A percentile compares a stretch with the other conserved stretches of the same genome.
Conservation (phyloP, 768 basidiomycete genomes). For the Boletus rubropictus region DNA sequence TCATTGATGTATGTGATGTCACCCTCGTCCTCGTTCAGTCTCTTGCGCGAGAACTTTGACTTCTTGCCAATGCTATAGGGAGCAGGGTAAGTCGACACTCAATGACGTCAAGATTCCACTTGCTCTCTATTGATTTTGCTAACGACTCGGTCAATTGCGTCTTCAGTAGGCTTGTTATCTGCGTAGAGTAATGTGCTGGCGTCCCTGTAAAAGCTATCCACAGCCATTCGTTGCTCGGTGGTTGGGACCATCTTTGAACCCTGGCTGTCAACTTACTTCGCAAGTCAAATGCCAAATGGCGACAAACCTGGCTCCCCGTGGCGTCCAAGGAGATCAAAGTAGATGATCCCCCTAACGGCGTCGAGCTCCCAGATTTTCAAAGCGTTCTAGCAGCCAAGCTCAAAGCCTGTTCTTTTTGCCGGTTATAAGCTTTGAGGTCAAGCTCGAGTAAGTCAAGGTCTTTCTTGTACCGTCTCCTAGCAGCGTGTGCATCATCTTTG, state of each 20-base stretch:
- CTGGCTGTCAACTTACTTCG: constrained; percentile 7
- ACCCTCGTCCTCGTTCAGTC: constrained; percentile 85
- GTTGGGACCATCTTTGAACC: constrained; percentile 43
- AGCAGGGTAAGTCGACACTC: not conserved
- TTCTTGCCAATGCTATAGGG: constrained; percentile 75
- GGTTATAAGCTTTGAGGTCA: constrained; percentile 80
- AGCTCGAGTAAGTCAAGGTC: constrained; percentile 86
- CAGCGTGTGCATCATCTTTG: constrained; percentile 85
- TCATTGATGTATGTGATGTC: constrained; percentile 99
- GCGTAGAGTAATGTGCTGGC: constrained; percentile 91
- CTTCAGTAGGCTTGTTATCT: constrained; percentile 92
- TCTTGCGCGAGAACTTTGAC: constrained; percentile 84
- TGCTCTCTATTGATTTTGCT: constrained; percentile 91
- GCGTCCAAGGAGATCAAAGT: constrained; percentile 49
- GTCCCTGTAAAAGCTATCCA: constrained; percentile 86
- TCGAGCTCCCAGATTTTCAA: constrained; percentile 33
- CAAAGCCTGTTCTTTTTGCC: constrained; percentile 81
- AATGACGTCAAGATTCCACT: constrained; percentile 30
- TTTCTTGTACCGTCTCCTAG: constrained; percentile 86
- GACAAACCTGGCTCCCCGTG: constrained; percentile 36
- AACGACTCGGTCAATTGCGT: constrained; percentile 89
- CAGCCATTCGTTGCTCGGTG: constrained; percentile 59
- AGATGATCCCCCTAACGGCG: constrained; percentile 29
- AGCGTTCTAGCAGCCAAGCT: constrained; percentile 71
- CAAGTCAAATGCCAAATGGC: constrained; percentile 4